Evolutionary conservation across 176 grass and related monocot genomes (phyloP).

Genomic region (Oryza longistaminata): DNA sequence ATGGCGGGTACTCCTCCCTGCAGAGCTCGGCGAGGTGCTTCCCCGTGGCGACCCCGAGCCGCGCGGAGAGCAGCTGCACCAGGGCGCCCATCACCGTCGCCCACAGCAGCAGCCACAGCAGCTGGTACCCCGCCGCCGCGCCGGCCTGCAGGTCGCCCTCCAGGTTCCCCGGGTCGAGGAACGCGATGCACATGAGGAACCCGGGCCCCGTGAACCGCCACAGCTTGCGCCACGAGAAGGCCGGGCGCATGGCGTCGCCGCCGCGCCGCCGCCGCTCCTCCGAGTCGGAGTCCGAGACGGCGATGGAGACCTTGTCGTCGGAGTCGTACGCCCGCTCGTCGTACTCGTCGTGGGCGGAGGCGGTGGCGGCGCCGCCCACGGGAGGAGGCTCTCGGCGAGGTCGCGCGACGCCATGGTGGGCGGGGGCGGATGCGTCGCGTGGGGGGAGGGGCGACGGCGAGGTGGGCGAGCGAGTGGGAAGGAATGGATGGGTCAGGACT

Average conservation of each 20-base stretch:
- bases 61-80: slow-evolving; percentile 77
- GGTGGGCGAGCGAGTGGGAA: neutral
- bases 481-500: neutral
- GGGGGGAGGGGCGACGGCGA: neutral
- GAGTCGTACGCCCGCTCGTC: slow-evolving; percentile 87
- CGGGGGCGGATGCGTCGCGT: slow-evolving; percentile 18
- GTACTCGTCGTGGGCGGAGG: slow-evolving; percentile 37
- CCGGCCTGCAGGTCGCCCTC: slow-evolving; percentile 94
- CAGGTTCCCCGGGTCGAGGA: slow-evolving; percentile 88
- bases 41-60: slow-evolving; percentile 83
- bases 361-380: slow-evolving; percentile 1
- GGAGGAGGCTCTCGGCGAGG: slow-evolving; percentile 55
- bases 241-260: slow-evolving; percentile 16
- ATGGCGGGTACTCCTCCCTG: slow-evolving; percentile 74
- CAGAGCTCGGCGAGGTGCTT: slow-evolving; percentile 87
- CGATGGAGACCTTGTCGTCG: slow-evolving; percentile 74
- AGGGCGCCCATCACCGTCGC: slow-evolving; percentile 79
- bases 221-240: slow-evolving; percentile 91
- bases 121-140: slow-evolving; percentile 74
- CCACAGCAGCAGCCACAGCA: slow-evolving; percentile 91
- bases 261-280: slow-evolving; percentile 1
- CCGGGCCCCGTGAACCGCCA: slow-evolving; percentile 86
- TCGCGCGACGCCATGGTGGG: slow-evolving; percentile 53
- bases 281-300: slow-evolving; percentile 50
- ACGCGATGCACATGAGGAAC: slow-evolving; percentile 96